Evolutionary conservation across 2,329 filamentous ascomycete species (phyloP).

Genomic region (Calonectria ilicicola): DNA sequence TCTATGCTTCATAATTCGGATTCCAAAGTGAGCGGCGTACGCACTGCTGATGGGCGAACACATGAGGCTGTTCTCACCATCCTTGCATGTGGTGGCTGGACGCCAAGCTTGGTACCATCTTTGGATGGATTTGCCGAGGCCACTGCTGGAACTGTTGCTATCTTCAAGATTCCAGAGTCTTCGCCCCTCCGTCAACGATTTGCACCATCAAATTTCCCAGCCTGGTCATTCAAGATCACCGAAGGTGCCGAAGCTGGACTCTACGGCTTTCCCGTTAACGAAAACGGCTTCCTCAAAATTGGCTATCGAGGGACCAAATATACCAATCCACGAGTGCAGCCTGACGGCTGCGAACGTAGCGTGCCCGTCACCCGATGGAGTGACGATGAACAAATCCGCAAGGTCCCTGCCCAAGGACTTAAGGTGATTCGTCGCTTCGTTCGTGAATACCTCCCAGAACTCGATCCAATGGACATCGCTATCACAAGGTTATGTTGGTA

Average conservation of each 20-base stretch:
- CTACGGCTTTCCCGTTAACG: background rate
- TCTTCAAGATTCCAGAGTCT: background rate
- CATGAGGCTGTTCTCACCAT: background rate
- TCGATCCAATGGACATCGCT: constrained; percentile 52
- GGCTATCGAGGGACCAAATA: background rate
- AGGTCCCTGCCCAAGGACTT: constrained; percentile 42
- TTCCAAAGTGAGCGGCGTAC: background rate
- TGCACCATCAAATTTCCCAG: background rate
- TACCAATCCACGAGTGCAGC: background rate
- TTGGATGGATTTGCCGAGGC: background rate
- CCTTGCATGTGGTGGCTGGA: background rate
- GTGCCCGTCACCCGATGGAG: constrained; percentile 53
- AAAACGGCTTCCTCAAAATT: background rate
- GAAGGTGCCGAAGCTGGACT: background rate
- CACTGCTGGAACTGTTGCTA: background rate
- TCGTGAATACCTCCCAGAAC: constrained; percentile 55
- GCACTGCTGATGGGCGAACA: background rate
- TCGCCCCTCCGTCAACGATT: background rate
- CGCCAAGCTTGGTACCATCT: background rate
- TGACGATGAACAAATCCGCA: constrained; percentile 28
- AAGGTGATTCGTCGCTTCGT: constrained; percentile 48
- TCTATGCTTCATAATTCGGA: background rate
- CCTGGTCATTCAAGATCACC: background rate
- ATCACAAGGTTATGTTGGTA: constrained; percentile 45
- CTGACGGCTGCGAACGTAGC: constrained; percentile 51